Evolutionary conservation across 2,329 filamentous ascomycete species (phyloP).

Genomic region (Emmonsiellopsis sp.): DNA sequence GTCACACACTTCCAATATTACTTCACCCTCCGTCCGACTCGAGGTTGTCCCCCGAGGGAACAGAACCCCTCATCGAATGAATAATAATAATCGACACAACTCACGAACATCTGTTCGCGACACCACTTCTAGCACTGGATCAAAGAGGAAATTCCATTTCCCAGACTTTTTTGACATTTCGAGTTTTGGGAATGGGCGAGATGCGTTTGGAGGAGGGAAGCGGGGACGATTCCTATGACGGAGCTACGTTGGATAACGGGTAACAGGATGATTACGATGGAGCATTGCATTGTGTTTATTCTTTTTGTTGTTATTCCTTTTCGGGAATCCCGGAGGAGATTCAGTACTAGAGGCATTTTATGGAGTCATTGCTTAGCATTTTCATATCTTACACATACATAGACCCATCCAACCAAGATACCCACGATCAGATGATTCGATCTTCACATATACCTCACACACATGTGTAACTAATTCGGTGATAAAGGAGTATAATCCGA

Average conservation of each 20-base stretch:
- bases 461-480: background rate
- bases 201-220: constrained; percentile 38
- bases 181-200: constrained; percentile 32
- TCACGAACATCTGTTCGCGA: constrained; percentile 29
- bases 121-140: constrained; percentile 30
- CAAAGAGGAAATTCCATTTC: constrained; percentile 39
- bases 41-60: constrained; percentile 34
- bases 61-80: constrained; percentile 30
- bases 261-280: background rate
- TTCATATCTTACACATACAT: constrained; percentile 8
- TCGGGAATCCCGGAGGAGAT: constrained; percentile 1
- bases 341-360: constrained; percentile 2
- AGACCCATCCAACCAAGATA: constrained; percentile 10
- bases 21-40: constrained; percentile 29
- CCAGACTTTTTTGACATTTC: constrained; percentile 43
- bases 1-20: constrained; percentile 13
- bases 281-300: background rate
- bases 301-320: constrained; percentile 15
- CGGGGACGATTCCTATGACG: constrained; percentile 35
- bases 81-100: constrained; percentile 27
- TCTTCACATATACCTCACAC: background rate
- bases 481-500: too few relatives aligned
- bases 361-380: constrained; percentile 6
- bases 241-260: background rate
- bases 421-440: constrained; percentile 4